Evolutionary conservation across 192 early-diverging fungal genomes (phyloP).

Genomic region (Coemansia sp.): DNA sequence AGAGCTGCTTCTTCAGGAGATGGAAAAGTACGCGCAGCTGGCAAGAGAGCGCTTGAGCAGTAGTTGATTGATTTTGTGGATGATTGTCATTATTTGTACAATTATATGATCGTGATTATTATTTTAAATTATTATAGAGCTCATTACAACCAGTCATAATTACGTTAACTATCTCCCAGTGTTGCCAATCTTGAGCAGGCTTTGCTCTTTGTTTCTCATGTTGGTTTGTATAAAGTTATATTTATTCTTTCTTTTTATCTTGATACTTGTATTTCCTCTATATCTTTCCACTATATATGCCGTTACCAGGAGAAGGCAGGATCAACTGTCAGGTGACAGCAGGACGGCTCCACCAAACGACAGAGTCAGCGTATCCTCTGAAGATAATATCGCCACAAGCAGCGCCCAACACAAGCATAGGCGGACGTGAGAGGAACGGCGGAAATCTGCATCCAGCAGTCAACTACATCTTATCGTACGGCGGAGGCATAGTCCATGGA

Average conservation of each 20-base stretch:
- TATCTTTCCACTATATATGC: slow-evolving; percentile 12
- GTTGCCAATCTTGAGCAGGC: neutral
- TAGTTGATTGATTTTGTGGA: too few relatives aligned
- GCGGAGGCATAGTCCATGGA: slow-evolving; percentile 77
- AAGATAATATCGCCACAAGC: slow-evolving; percentile 54
- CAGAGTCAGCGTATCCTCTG: slow-evolving; percentile 48
- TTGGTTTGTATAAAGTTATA: neutral
- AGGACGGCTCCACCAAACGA: slow-evolving; percentile 26
- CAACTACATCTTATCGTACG: slow-evolving; percentile 69
- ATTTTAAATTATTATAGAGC: too few relatives aligned
- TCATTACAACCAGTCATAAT: too few relatives aligned
- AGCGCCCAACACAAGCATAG: neutral
- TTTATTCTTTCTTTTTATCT: neutral
- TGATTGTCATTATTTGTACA: too few relatives aligned
- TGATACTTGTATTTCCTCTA: neutral
- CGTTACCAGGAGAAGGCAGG: slow-evolving; percentile 31
- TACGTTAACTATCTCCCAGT: too few relatives aligned
- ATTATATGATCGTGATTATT: neutral
- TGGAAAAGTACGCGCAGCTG: too few relatives aligned
- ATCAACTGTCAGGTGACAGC: slow-evolving; percentile 44
- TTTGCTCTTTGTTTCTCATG: neutral
- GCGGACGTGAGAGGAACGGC: neutral
- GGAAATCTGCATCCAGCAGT: slow-evolving; percentile 21
- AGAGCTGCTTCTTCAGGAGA: too few relatives aligned
- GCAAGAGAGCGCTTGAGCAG: too few relatives aligned